Evolutionary conservation across 768 basidiomycete genomes (phyloP).

Genomic region (Suillus brevipes): DNA sequence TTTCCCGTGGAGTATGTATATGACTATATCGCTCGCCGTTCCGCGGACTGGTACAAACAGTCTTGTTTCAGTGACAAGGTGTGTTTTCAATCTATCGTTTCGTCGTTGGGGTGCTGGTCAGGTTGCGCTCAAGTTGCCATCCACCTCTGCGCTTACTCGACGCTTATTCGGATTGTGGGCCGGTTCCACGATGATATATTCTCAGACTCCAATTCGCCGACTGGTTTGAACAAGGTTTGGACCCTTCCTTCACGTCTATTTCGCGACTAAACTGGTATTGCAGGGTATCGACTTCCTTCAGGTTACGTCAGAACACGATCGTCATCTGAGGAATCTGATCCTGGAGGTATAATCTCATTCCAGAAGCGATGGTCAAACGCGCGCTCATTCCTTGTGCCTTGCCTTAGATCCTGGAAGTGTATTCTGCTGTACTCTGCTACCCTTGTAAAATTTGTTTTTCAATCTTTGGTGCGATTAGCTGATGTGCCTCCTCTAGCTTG

Average conservation of each 20-base stretch:
- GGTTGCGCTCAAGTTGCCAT: constrained; percentile 59
- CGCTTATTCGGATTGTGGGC: constrained; percentile 66
- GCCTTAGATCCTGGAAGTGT: no score
- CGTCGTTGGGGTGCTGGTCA: neutral
- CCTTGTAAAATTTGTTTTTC: no score
- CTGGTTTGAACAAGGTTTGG: constrained; percentile 67
- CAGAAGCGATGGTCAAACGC: neutral
- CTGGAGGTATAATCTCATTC: constrained; percentile 42
- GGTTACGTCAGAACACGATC: constrained; percentile 63
- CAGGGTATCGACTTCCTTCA: constrained; percentile 68
- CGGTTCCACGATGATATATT: constrained; percentile 80
- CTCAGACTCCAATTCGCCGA: constrained; percentile 65
- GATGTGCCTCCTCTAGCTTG: no score
- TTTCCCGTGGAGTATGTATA: no score
- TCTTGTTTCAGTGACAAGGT: constrained; percentile 62
- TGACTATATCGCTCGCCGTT: no score
- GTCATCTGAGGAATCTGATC: constrained; percentile 60
- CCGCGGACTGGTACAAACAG: no score
- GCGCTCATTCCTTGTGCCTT: neutral
- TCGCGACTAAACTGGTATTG: neutral
- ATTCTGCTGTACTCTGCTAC: no score
- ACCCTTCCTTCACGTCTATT: neutral
- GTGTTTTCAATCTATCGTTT: constrained; percentile 13
- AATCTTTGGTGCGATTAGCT: no score
- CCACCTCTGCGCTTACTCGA: constrained; percentile 73